Conservation (phyloP, 2,329 filamentous ascomycete genomes). For the Acarospora socialis region DNA sequence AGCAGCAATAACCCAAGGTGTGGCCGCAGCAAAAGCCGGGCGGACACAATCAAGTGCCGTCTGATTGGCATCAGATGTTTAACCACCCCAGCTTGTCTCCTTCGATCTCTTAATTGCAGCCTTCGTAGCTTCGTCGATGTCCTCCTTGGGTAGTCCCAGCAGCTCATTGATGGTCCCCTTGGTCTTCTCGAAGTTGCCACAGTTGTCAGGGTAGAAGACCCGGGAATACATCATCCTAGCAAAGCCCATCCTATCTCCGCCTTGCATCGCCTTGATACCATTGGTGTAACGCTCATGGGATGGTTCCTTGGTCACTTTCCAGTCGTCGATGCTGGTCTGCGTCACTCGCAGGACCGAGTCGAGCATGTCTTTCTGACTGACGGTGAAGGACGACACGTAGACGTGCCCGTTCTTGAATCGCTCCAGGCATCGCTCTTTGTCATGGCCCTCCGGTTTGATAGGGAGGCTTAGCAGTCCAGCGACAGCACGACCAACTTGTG, state of each 20-base stretch:
- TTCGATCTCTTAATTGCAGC: constrained; percentile 4
- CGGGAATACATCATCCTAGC: constrained; percentile 8
- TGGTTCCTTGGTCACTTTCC: constrained; percentile 11
- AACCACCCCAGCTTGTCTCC: neutral
- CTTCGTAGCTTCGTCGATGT: constrained; percentile 12
- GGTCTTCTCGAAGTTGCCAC: constrained; percentile 7
- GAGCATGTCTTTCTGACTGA: constrained; percentile 17
- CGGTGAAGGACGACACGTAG: constrained; percentile 14
- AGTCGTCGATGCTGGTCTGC: constrained; percentile 15
- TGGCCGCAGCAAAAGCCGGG: too few relatives aligned
- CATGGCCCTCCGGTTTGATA: constrained; percentile 8
- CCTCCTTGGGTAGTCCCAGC: constrained; percentile 11
- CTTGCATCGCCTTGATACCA: constrained; percentile 5
- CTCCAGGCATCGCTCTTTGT: constrained; percentile 8
- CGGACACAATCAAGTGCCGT: too few relatives aligned
- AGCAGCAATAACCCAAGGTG: too few relatives aligned
- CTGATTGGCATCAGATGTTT: too few relatives aligned
- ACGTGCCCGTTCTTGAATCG: constrained; percentile 12
- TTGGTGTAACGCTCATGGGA: constrained; percentile 4
- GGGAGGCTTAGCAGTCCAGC: constrained; percentile 31
- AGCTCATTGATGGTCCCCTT: constrained; percentile 8
- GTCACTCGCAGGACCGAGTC: constrained; percentile 17
- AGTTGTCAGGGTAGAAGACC: constrained; percentile 10
- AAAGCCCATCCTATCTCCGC: constrained; percentile 9
- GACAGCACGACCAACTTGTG: constrained; percentile 35